phyloP scores from a whole-genome alignment of 176 grass and related monocot genomes.

The Metroxylon sagu region DNA sequence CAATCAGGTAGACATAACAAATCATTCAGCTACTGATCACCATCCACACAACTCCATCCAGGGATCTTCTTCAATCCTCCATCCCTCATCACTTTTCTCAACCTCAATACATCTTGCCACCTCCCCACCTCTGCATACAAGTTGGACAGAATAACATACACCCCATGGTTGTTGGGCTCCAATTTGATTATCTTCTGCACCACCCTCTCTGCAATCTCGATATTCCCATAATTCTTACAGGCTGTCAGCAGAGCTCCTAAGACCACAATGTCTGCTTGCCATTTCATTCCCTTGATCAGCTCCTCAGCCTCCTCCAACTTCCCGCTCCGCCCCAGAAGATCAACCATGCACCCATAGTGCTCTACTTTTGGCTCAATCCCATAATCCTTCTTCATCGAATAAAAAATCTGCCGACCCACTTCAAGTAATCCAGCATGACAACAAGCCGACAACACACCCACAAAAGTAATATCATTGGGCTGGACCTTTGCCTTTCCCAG shows the following conservation, averaged over 20 bases:
- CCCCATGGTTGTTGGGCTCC: constrained; percentile 40
- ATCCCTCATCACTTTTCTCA: constrained; percentile 44
- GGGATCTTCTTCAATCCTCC: constrained; percentile 33
- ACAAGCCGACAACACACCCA: constrained; percentile 30
- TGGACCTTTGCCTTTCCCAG: constrained; percentile 22
- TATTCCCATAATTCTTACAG: constrained; percentile 43
- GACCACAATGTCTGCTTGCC: constrained; percentile 19
- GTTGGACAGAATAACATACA: constrained; percentile 52
- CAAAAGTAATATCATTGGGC: constrained; percentile 34
- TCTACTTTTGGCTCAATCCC: constrained; percentile 29
- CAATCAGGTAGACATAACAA: too few relatives aligned
- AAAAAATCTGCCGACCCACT: constrained; percentile 26
- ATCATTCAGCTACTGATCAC: background rate
- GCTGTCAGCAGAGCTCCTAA: constrained; percentile 37
- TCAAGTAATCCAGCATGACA: constrained; percentile 28
- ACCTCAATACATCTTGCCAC: constrained; percentile 44
- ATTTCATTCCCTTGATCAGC: constrained; percentile 35
- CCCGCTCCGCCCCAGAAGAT: constrained; percentile 36
- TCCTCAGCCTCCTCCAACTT: constrained; percentile 36
- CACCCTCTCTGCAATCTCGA: constrained; percentile 31
- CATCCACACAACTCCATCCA: constrained; percentile 26
- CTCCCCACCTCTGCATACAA: constrained; percentile 41
- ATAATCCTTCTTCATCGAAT: constrained; percentile 32
- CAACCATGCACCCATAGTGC: constrained; percentile 54
- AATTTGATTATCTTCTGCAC: constrained; percentile 41